Evolutionary conservation across 2,329 filamentous ascomycete genomes (phyloP).

Genomic region (Colletotrichum godetiae): DNA sequence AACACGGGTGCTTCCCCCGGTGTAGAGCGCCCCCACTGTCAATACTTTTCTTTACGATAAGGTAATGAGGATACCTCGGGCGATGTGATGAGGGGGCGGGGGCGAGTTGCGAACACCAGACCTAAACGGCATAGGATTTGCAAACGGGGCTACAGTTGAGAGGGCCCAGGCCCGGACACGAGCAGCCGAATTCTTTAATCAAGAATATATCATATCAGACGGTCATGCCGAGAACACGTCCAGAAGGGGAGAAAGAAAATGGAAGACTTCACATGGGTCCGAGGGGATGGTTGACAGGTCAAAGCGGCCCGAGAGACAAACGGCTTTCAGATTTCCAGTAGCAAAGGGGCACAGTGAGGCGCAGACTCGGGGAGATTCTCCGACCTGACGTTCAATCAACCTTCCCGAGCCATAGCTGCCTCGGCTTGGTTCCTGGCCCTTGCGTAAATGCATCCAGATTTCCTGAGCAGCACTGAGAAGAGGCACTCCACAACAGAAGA

Average conservation of each 20-base stretch:
- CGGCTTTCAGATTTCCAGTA: background rate
- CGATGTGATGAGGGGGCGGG: slow-evolving; percentile 18
- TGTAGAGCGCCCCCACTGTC: slow-evolving; percentile 6
- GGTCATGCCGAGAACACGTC: background rate
- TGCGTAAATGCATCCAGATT: too few species aligned
- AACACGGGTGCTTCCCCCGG: slow-evolving; percentile 19
- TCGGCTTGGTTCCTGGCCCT: too few species aligned
- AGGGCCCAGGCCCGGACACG: background rate
- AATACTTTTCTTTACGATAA: slow-evolving; percentile 23
- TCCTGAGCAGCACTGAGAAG: background rate
- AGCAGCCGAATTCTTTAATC: background rate
- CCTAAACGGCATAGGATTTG: background rate
- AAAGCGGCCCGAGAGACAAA: slow-evolving; percentile 7
- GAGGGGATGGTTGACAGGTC: background rate
- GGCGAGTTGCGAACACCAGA: background rate
- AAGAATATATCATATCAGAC: background rate
- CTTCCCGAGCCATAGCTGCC: background rate
- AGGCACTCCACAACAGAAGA: background rate
- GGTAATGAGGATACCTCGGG: slow-evolving; percentile 11
- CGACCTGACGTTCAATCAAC: background rate
- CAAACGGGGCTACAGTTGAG: background rate
- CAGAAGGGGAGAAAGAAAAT: background rate
- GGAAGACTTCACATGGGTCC: background rate
- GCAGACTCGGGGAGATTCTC: background rate
- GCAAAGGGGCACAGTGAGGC: background rate